These are phyloP conservation scores for Cutaneotrichosporon cutaneum DNA, from an alignment of 1,284 basidiomycete genomes.

Conservation along the genomic window DNA sequence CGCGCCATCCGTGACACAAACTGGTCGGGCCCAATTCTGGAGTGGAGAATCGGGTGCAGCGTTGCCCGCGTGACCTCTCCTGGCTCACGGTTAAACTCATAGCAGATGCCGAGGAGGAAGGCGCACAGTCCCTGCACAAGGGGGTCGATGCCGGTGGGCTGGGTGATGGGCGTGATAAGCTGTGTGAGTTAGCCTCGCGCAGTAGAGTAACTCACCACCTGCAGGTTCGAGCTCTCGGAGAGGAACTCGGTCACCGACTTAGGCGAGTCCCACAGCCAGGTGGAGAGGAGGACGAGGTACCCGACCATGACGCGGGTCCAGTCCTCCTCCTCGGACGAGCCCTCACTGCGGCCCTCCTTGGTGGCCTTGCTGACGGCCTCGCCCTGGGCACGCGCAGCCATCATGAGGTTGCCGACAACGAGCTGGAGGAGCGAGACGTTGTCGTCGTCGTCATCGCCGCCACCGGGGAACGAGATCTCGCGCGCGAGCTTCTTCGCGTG, in stretches of 20 bases:
- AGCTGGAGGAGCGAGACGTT: slow-evolving; percentile 58
- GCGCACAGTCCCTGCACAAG: slow-evolving; percentile 87
- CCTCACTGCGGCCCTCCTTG: slow-evolving; percentile 35
- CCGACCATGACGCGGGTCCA: slow-evolving; percentile 88
- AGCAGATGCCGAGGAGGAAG: slow-evolving; percentile 88
- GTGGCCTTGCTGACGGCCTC: slow-evolving; percentile 52
- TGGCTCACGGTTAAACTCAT: slow-evolving; percentile 90
- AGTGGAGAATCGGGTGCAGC: slow-evolving; percentile 79
- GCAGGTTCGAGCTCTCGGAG: slow-evolving; percentile 79
- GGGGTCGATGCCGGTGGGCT: slow-evolving; percentile 78
- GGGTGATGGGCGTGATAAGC: slow-evolving; percentile 92
- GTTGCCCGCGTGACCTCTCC: slow-evolving; percentile 85
- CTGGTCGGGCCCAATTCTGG: slow-evolving; percentile 78
- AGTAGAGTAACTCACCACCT: slow-evolving; percentile 70
- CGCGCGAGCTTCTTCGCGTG: slow-evolving; percentile 58
- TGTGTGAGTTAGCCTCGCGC: slow-evolving; percentile 50
- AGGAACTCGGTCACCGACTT: slow-evolving; percentile 83
- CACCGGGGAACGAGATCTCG: slow-evolving; percentile 51
- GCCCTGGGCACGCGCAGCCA: slow-evolving; percentile 60
- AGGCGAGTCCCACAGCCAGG: slow-evolving; percentile 98
- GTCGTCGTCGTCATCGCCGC: slow-evolving; percentile 56
- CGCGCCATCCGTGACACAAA: slow-evolving; percentile 83
- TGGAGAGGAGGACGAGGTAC: slow-evolving; percentile 76
- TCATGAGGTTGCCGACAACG: slow-evolving; percentile 62
- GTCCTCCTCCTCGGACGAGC: slow-evolving; percentile 58